Evolutionary conservation across 345 rosid species (phyloP).

Genomic region (Gossypium ekmanianum): DNA sequence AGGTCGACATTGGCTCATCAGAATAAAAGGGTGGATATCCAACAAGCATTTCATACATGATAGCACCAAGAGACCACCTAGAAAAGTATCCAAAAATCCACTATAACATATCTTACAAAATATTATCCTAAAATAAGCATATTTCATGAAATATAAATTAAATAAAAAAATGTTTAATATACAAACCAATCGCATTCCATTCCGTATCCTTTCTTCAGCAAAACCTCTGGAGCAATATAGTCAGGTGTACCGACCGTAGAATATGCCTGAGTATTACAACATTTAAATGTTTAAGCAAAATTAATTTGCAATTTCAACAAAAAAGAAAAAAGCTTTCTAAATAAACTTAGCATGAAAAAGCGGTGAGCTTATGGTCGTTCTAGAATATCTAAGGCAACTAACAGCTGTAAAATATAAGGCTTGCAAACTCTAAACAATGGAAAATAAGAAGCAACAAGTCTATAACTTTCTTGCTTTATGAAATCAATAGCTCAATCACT

Average conservation of each 20-base stretch:
- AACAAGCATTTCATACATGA: slow-evolving; percentile 99
- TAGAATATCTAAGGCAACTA: slow-evolving; percentile 9
- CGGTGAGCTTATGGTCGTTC: neutral
- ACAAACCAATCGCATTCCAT: slow-evolving; percentile 99
- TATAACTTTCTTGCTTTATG: neutral
- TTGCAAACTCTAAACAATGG: neutral
- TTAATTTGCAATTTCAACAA: neutral
- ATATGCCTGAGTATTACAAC: slow-evolving; percentile 58
- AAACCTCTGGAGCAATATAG: slow-evolving; percentile 94
- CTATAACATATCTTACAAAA: neutral
- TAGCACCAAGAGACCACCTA: slow-evolving; percentile 99
- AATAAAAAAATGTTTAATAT: slow-evolving; percentile 4
- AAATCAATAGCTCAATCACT: slow-evolving; percentile 1
- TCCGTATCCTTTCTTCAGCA: slow-evolving; percentile 93
- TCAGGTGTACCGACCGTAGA: slow-evolving; percentile 99
- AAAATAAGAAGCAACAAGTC: neutral
- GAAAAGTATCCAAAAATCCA: slow-evolving; percentile 16
- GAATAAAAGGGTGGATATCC: slow-evolving; percentile 99
- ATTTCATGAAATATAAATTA: slow-evolving; percentile 7
- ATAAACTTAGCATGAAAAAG: slow-evolving; percentile 5
- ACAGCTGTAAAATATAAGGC: neutral
- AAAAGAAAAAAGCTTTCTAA: neutral
- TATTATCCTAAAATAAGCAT: neutral
- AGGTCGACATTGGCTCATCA: slow-evolving; percentile 95
- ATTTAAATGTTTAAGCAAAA: slow-evolving; percentile 19